Conservation (phyloP, 768 basidiomycete genomes). For the Tulasnella sp. region DNA sequence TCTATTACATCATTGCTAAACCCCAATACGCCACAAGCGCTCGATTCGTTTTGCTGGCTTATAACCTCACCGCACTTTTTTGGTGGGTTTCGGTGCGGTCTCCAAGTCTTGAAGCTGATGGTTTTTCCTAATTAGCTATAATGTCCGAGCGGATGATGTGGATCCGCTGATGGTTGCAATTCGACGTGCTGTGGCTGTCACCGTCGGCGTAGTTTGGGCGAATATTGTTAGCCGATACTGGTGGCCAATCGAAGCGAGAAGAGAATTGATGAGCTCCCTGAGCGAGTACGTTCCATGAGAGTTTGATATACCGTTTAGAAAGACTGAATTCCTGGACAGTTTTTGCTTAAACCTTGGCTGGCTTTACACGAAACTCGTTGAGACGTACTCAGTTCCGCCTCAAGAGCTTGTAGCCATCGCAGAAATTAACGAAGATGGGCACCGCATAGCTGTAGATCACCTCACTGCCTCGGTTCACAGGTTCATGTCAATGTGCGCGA, state of each 20-base stretch:
- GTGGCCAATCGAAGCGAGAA: conserved; percentile 95
- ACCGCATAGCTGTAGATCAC: conserved; percentile 27
- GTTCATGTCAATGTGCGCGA: conserved; percentile 87
- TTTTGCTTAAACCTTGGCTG: conserved; percentile 93
- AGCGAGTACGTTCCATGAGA: conserved; percentile 67
- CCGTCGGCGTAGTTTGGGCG: conserved; percentile 86
- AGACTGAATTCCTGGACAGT: conserved; percentile 48
- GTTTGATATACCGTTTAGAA: not conserved
- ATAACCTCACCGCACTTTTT: conserved; percentile 81
- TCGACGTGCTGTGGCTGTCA: conserved; percentile 79
- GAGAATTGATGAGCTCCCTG: conserved; percentile 80
- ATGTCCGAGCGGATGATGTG: conserved; percentile 65
- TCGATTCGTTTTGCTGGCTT: conserved; percentile 81
- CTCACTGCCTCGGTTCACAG: conserved; percentile 65
- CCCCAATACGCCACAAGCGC: conserved; percentile 76
- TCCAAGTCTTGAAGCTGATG: conserved; percentile 40
- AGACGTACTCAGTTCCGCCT: conserved; percentile 76
- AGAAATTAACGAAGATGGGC: conserved; percentile 7
- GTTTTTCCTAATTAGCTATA: conserved; percentile 64
- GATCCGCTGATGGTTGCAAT: conserved; percentile 67
- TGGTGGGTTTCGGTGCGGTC: conserved; percentile 40
- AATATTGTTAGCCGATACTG: conserved; percentile 83
- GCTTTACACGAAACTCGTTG: conserved; percentile 90
- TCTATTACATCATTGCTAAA: conserved; percentile 81
- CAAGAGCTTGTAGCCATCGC: conserved; percentile 41